Conservation (phyloP, 2,329 filamentous ascomycete genomes). For the Mollisia scopiformis region DNA sequence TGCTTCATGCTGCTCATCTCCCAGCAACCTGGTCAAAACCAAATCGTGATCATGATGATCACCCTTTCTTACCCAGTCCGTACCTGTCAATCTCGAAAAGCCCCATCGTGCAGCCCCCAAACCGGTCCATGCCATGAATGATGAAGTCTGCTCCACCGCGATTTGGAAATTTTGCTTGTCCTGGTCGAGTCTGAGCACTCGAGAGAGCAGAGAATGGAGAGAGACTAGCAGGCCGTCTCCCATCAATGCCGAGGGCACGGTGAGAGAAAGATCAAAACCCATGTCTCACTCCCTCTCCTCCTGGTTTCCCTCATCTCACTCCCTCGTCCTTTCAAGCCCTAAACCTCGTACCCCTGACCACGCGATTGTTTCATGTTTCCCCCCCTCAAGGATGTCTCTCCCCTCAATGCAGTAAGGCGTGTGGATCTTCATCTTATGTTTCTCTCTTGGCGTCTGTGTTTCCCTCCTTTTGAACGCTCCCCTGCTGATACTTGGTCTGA, state of each 20-base stretch:
- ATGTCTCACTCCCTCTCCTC: not conserved
- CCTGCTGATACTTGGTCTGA: not conserved
- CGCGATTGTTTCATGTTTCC: slow-evolving; percentile 1
- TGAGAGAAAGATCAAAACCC: not conserved
- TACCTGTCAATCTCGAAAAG: not conserved
- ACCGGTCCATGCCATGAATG: not conserved
- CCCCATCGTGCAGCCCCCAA: not conserved
- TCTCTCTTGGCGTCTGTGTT: too few relatives aligned
- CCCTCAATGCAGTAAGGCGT: not conserved
- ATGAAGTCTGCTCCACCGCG: not conserved
- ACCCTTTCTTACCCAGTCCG: not conserved
- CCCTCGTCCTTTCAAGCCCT: not conserved
- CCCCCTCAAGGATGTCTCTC: too few relatives aligned
- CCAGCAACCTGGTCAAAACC: not conserved
- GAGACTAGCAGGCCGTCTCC: not conserved
- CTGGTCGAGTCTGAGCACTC: not conserved
- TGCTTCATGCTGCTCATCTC: not conserved
- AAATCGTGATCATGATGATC: not conserved
- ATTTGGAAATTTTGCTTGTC: not conserved
- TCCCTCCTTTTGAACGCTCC: too few relatives aligned
- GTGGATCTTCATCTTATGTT: too few relatives aligned
- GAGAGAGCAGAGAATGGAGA: not conserved
- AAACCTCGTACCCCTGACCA: not conserved
- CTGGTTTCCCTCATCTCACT: not conserved
- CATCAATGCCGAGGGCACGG: not conserved